Base-by-base conservation (phyloP, 2,329 filamentous ascomycete species). In the Fusarium devonianum region DNA sequence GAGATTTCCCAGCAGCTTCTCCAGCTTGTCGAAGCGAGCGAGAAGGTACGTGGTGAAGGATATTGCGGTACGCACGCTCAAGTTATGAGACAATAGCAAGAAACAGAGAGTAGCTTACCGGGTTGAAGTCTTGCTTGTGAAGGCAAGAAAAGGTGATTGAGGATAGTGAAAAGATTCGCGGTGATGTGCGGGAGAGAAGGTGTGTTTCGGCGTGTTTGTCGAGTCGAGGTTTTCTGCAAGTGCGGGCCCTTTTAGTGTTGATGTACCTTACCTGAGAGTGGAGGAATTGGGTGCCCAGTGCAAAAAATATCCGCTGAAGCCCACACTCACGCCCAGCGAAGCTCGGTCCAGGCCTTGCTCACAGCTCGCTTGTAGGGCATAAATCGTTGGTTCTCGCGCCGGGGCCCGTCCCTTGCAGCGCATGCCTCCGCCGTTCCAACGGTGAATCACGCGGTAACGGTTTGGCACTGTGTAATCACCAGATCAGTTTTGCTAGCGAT, bases 1-100 rank as follows among this genome's bases (percentile, higher is more conserved):
- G 63, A 66, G 63, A 66, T 66, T 66, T 63, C 56, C 56, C 43
- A 60, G 37, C 29, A 49, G 34, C 45, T 58, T 61, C 43, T 39
- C 49, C 37, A 46, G 43, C 36, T 49, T 58, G 26, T 35, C 26
- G 23, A 49, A 49, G 56, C 53, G 30, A 45, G 38, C 12, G 25
- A n/a, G 22, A 29, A 41, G 40, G 43, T 7, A 13, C 16, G 37
- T 11, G 9, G 7, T 18, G 22, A 4, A 12, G 22, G 16, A 14
- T 25, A n/a, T 9, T n/a, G 22, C 14, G 23, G 13, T 16, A 28
- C 29, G 28, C 5, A 36, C n/a, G 7, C 23, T 19, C 41, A 30
- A 16, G 17, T 5, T 29, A 22, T 35, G 18, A 34, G 14, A 14
- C 22, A 17, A 19, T n/a, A 19, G 32, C 10, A 12, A 41, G 21